These are phyloP conservation scores for Cladorrhinum sp. DNA, from an alignment of 2,329 filamentous ascomycete species.

Conservation along the genomic window DNA sequence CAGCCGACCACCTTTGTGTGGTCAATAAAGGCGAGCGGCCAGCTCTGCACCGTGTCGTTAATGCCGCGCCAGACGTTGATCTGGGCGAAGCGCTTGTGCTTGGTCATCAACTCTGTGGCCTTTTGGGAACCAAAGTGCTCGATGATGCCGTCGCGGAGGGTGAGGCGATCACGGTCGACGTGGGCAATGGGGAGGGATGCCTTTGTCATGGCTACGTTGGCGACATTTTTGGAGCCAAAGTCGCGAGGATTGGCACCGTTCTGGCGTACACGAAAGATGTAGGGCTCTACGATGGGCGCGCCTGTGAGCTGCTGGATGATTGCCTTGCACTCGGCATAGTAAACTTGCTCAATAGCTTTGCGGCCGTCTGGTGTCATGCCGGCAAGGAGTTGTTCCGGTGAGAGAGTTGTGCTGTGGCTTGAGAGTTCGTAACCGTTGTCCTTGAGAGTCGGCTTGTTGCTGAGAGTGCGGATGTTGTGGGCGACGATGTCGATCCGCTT, in stretches of 20 bases:
- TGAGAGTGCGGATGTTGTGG: constrained; percentile 5
- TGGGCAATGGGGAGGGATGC: constrained; percentile 3
- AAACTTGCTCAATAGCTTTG: neutral
- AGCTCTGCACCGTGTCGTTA: constrained; percentile 1
- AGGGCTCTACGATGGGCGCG: constrained; percentile 4
- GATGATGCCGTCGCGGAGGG: constrained; percentile 7
- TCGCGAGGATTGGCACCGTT: constrained; percentile 7
- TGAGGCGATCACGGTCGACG: constrained; percentile 3
- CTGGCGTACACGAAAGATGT: constrained; percentile 10
- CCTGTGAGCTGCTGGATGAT: constrained; percentile 3
- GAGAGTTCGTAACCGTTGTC: constrained; percentile 1
- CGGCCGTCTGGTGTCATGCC: constrained; percentile 3
- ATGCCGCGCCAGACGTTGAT: constrained; percentile 9
- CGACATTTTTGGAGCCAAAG: constrained; percentile 6
- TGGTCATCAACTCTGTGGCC: neutral
- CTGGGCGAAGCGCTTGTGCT: constrained; percentile 5
- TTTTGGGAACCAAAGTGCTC: neutral
- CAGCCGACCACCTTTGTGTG: neutral
- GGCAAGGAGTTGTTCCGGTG: neutral
- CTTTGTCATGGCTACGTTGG: constrained; percentile 3
- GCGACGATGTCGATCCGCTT: constrained; percentile 4
- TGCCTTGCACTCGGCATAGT: constrained; percentile 5
- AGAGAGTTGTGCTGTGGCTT: neutral
- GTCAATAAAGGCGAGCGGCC: constrained; percentile 4
- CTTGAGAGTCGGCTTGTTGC: neutral